Evolutionary conservation across 2,329 filamentous ascomycete genomes (phyloP).

Genomic region (Chaetomiaceae sp.): DNA sequence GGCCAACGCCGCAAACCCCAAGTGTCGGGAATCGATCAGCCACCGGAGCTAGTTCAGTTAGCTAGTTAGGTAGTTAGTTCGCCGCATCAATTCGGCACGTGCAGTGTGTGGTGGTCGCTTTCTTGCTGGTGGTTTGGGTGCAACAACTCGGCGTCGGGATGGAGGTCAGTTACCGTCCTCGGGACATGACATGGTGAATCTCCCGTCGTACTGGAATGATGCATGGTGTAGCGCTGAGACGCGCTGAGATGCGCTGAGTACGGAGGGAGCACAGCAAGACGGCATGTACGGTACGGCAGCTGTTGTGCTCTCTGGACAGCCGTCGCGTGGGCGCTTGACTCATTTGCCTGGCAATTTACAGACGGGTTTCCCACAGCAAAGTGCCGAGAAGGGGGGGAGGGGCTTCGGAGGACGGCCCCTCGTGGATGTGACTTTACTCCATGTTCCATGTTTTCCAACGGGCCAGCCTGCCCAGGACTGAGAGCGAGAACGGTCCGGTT

Average conservation of each 20-base stretch:
- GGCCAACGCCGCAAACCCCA: conserved; percentile 3
- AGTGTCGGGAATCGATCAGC: conserved; percentile 10
- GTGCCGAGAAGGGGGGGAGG: conserved; percentile 8
- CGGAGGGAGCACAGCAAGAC: too few species aligned
- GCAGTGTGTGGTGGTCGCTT: background rate
- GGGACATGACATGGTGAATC: too few species aligned
- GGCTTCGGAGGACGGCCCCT: background rate
- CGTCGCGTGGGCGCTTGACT: conserved; percentile 4
- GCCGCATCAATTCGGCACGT: conserved; percentile 16
- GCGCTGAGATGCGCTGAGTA: background rate
- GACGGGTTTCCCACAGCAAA: conserved; percentile 12
- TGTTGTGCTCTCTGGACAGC: conserved; percentile 4
- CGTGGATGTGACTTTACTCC: background rate
- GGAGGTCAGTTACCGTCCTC: too few species aligned
- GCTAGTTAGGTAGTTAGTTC: too few species aligned
- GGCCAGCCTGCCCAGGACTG: too few species aligned
- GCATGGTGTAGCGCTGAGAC: conserved; percentile 8
- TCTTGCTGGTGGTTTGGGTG: background rate
- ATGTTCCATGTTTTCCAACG: too few species aligned
- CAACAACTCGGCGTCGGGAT: too few species aligned
- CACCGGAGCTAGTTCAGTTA: conserved; percentile 12
- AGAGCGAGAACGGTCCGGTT: too few species aligned
- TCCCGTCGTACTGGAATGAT: too few species aligned
- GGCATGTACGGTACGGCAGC: too few species aligned
- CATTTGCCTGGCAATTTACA: conserved; percentile 15